A percentile compares a stretch with the other conserved stretches of the same genome.
Conservation (phyloP, 1,284 basidiomycete species). For the Ceratobasidium sp. region DNA sequence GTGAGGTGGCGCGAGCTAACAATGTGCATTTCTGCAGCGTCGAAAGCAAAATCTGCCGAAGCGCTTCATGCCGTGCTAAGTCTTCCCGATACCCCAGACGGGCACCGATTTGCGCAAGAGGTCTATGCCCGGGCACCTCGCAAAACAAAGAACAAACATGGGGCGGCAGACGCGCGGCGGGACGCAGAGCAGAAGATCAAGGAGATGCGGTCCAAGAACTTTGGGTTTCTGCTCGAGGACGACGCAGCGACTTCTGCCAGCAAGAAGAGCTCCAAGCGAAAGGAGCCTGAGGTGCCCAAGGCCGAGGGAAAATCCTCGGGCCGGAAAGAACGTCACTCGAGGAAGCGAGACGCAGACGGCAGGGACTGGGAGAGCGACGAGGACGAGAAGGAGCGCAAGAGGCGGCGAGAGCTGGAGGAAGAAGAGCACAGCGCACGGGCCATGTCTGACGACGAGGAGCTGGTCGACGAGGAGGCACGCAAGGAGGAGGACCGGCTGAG, state of each 20-base stretch:
- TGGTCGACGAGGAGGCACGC: conserved; percentile 73
- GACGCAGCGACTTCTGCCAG: conserved; percentile 51
- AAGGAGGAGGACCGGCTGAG: conserved; percentile 77
- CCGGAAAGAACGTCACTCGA: conserved; percentile 64
- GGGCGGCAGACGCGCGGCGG: conserved; percentile 56
- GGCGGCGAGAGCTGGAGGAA: conserved; percentile 46
- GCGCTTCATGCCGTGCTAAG: conserved; percentile 74
- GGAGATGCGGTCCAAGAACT: conserved; percentile 74
- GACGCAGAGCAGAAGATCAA: conserved; percentile 74
- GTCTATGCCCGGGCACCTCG: conserved; percentile 80
- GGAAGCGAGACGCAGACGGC: conserved; percentile 80
- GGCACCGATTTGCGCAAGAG: conserved; percentile 78
- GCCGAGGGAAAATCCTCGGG: conserved; percentile 42
- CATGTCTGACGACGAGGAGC: conserved; percentile 53
- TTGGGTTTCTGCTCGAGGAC: conserved; percentile 79
- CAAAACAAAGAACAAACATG: conserved; percentile 69
- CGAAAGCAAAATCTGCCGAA: conserved; percentile 80
- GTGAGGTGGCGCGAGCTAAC: not conserved
- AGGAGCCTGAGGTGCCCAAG: conserved; percentile 61
- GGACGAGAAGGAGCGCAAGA: conserved; percentile 70
- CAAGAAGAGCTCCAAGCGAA: conserved; percentile 51
- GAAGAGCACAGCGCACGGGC: not conserved
- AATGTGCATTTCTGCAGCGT: conserved; percentile 57
- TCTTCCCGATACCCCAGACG: conserved; percentile 77
- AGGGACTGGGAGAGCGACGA: conserved; percentile 89